Evolutionary conservation across 371 early-diverging fungal species (phyloP), one percentile per base, ranked within the genome.

Genomic region (Catenaria anguillulae): DNA sequence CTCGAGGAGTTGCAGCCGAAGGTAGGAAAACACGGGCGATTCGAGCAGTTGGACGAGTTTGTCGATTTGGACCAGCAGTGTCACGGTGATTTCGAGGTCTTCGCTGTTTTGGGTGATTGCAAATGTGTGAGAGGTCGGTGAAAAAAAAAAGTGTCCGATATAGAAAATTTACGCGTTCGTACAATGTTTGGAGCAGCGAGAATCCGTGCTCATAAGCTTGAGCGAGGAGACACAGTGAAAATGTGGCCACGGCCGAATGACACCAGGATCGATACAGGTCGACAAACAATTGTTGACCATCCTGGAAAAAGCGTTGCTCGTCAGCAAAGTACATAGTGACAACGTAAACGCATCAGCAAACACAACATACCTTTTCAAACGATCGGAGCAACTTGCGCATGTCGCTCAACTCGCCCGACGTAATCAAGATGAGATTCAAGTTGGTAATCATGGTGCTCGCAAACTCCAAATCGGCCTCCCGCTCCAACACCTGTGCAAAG

Each of bases 31-130:
- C 24, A 92, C 89, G 6, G 95, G 95, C 0, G 88, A 87, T 68
- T 94, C 95, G n/a, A 94, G 66, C 21, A 94, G 75, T 68, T 93
- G 93, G 33, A 94, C 93, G 5, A 94, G 80, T 64, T 90, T 92
- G 69, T 94, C 95, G 31, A 92, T 78, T 68, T 93, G 93, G 35
- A 94, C 86, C 24, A 94, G 71, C 60, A 91, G 73, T 56, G 77
- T 83, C 43, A 94, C 92, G 2, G 91, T 90, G 60, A 93, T 87
- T 64, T 93, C 95, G 55, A 90, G 76, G 55, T 90, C 89, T n/a
- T 87, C 89, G 70, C 55, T 64, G 31, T 4, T 17, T 21, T 33
- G 42, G n/a, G 29, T 23, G 23, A 8, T 13, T 34, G 21, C 56
- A 33, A 8, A 33, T 1, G 5, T 4, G 43, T 23, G 50, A 23